Evolutionary conservation across 2,329 filamentous ascomycete species (phyloP).

Genomic region (Colletotrichum sp.): DNA sequence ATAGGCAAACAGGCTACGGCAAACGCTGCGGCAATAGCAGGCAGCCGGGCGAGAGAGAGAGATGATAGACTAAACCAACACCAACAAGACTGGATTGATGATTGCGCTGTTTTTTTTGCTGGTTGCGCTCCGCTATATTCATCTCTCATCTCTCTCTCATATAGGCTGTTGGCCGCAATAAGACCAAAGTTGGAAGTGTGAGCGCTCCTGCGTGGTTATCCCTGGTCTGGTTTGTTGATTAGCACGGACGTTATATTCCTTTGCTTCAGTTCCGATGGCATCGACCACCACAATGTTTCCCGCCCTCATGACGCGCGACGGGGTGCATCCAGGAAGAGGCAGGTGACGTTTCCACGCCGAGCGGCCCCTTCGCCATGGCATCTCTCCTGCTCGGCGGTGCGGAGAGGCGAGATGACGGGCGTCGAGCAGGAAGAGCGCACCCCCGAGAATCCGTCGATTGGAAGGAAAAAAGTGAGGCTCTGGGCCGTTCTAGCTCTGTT

Average conservation of each 20-base stretch:
- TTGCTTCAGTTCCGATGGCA: neutral
- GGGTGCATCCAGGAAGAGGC: constrained; percentile 1
- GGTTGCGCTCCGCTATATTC: neutral
- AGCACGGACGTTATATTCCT: neutral
- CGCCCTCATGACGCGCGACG: neutral
- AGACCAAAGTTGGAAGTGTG: neutral
- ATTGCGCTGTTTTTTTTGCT: neutral
- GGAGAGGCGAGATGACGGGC: constrained; percentile 8
- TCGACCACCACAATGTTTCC: neutral
- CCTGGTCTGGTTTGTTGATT: neutral
- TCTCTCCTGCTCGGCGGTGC: neutral
- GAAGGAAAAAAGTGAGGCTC: constrained; percentile 5
- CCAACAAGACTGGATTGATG: neutral
- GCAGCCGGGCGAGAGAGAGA: neutral
- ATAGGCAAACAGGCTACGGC: neutral
- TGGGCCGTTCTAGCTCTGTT: constrained; percentile 13
- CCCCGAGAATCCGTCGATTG: neutral
- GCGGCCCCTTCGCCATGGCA: neutral
- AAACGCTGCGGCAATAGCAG: neutral
- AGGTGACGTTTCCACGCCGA: constrained; percentile 5
- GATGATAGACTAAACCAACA: neutral
- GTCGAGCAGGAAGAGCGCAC: neutral
- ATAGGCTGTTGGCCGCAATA: constrained; percentile 3
- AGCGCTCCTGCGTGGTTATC: neutral
- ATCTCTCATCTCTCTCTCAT: constrained; percentile 1